phyloP scores from a whole-genome alignment of 2,329 filamentous ascomycete genomes.

The Aspergillus niger region DNA sequence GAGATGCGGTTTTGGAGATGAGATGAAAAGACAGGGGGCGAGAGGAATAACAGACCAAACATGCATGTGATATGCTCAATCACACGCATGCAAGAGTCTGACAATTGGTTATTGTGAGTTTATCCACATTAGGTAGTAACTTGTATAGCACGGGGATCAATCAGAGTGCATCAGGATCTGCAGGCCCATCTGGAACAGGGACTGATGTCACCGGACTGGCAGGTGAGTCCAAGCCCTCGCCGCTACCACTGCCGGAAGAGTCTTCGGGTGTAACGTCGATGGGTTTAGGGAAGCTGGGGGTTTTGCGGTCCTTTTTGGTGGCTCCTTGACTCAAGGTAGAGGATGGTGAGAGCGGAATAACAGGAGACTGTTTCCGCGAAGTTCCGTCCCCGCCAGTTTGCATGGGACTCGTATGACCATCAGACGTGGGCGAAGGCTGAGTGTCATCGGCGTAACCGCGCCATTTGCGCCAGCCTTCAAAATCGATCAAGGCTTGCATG shows the following conservation, averaged over 20 bases:
- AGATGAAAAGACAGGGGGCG: too few species aligned
- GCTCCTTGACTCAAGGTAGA: constrained; percentile 1
- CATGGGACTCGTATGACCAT: constrained; percentile 32
- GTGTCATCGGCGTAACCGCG: constrained; percentile 68
- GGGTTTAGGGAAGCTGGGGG: constrained; percentile 11
- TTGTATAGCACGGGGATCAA: neutral
- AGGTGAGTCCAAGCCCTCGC: constrained; percentile 30
- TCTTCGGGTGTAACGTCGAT: constrained; percentile 24
- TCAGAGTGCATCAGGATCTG: neutral
- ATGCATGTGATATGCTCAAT: neutral
- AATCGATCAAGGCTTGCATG: constrained; percentile 99
- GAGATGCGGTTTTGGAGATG: neutral
- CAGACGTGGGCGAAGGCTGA: constrained; percentile 19
- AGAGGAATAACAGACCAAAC: neutral
- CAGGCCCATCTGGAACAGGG: constrained; percentile 6
- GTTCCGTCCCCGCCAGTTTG: constrained; percentile 21
- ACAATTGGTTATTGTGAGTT: too few species aligned
- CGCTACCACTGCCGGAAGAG: constrained; percentile 34
- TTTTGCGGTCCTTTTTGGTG: constrained; percentile 10
- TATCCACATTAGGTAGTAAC: neutral
- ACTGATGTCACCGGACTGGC: constrained; percentile 21
- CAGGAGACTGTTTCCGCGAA: constrained; percentile 8
- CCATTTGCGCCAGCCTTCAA: constrained; percentile 97
- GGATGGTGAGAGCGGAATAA: constrained; percentile 8
- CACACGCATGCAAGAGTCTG: neutral